phyloP scores from a whole-genome alignment of 83 land plant genomes.

The Picea engelmannii region DNA sequence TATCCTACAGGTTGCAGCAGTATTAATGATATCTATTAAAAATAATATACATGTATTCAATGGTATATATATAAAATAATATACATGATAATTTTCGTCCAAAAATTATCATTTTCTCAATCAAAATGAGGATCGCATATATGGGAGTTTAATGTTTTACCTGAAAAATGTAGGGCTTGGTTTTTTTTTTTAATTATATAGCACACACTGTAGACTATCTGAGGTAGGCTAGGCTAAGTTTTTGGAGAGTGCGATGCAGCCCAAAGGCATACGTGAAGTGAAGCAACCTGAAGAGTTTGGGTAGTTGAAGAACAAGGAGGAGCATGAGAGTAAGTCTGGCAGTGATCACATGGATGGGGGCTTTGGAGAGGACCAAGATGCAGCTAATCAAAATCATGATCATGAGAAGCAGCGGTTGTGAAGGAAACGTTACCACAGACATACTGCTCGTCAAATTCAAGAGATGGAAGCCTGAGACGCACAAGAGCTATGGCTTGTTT shows the following conservation, averaged over 20 bases:
- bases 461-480: slow-evolving; percentile 57
- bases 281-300: neutral
- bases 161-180: too few species aligned
- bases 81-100: neutral
- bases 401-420: too few species aligned
- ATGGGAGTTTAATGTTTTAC: too few species aligned
- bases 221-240: too few species aligned
- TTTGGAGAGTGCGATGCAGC: neutral
- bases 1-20: too few species aligned
- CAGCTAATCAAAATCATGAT: slow-evolving; percentile 18
- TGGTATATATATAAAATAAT: too few species aligned
- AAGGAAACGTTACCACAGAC: slow-evolving; percentile 67
- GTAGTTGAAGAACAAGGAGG: slow-evolving; percentile 12
- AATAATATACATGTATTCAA: too few species aligned
- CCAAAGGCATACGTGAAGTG: neutral
- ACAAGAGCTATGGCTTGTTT: neutral
- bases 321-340: slow-evolving; percentile 23
- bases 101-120: too few species aligned
- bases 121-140: too few species aligned
- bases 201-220: too few species aligned
- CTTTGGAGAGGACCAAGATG: slow-evolving; percentile 49
- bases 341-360: slow-evolving; percentile 26
- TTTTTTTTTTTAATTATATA: too few species aligned
- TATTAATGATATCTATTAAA: too few species aligned
- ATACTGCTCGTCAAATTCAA: slow-evolving; percentile 74